Base-by-base conservation (phyloP, 768 basidiomycete species). In the Inosperma sp. region DNA sequence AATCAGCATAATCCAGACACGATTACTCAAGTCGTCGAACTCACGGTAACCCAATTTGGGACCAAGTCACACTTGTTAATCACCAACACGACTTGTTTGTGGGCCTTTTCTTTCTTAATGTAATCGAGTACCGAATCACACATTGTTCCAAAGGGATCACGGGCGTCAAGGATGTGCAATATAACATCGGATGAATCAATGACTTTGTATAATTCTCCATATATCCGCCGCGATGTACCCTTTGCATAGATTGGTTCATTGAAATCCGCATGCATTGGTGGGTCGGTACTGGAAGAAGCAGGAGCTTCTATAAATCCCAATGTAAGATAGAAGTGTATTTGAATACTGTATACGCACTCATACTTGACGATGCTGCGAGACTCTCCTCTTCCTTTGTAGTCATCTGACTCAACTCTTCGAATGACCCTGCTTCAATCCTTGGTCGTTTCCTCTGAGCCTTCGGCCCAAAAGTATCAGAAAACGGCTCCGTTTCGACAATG, bases 61-160 rank as follows among this genome's bases (percentile, higher is more conserved):
- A 99, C 94, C 49, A 99, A 72, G 69, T 99, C 95, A 64, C 95
- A 96, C 73, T 99, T 99, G 76, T 99, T 99, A 60, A 99, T 83
- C 47, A 99, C 80, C 51, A 97, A 83, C 3, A 99, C 90, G 51
- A 99, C 81, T 68, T 98, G 95, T 69, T 99, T 99, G 71, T 96
- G 93, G 17, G 90, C 79, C 69, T 97, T 97, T 72, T 99, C 95
- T 69, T 96, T 98, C 62, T 82, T 83, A 61, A 99, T 77, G 60
- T 87, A 96, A 55, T 93, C 91, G 43, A 98, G 78, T 12, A 96
- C 88, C 10, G 88, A 92, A 64, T 93, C 86, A 69, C 95, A 99
- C 64, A 95, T 79, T 23, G 96, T 98, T 3, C 96, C 96, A 42
- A 96, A 65, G 1, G 95, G 95, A 67, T 98, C 95, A 35, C 95